These are phyloP conservation scores for Scopulariopsis brevicaulis DNA, from an alignment of 2,329 filamentous ascomycete genomes.

Conservation along the genomic window DNA sequence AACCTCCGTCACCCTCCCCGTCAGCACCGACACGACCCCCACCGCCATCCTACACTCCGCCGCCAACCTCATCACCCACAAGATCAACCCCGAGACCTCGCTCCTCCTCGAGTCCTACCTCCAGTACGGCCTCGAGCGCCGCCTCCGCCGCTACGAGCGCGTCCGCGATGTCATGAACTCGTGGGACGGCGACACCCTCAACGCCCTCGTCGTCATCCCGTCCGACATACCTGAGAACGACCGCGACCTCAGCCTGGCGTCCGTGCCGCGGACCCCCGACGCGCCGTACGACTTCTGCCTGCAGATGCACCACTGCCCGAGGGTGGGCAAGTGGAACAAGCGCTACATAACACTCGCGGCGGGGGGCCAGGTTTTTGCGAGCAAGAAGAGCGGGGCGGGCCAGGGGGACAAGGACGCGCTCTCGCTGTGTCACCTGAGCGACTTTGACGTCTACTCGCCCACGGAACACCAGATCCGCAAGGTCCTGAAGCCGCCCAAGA, in stretches of 20 bases:
- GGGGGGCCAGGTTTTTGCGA: constrained; percentile 60
- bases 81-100: constrained; percentile 52
- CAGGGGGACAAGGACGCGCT: constrained; percentile 52
- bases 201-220: constrained; percentile 54
- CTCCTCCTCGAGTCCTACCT: constrained; percentile 70
- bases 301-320: constrained; percentile 69
- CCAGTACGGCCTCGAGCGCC: constrained; percentile 67
- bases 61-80: constrained; percentile 48
- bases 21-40: constrained; percentile 64
- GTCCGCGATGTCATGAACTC: constrained; percentile 85
- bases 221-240: constrained; percentile 42
- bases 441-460: constrained; percentile 84
- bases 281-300: constrained; percentile 57
- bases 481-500: constrained; percentile 72
- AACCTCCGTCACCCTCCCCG: constrained; percentile 56
- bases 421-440: constrained; percentile 73
- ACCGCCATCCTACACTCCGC: constrained; percentile 62
- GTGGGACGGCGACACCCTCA: constrained; percentile 75
- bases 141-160: constrained; percentile 74
- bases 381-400: constrained; percentile 57
- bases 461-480: constrained; percentile 56
- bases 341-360: constrained; percentile 62
- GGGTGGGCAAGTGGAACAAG: constrained; percentile 80
- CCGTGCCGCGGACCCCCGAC: constrained; percentile 45
- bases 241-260: constrained; percentile 51